Conservation (phyloP, 2,329 filamentous ascomycete genomes). For the Plenodomus biglobosus region DNA sequence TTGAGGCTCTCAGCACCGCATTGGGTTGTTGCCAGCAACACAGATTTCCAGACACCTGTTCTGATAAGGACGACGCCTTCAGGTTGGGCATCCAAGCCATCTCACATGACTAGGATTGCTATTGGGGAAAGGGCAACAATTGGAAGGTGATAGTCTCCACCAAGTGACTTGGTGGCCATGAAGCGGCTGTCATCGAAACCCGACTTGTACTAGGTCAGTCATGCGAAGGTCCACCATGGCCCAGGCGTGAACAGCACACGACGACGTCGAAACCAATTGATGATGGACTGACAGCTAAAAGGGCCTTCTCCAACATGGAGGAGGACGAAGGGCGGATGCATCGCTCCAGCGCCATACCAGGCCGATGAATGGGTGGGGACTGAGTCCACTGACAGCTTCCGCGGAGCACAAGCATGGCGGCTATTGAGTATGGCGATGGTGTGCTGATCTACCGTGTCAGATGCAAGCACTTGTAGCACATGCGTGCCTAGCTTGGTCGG, state of each 20-base stretch:
- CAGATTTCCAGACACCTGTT: background rate
- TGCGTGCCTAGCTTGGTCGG: background rate
- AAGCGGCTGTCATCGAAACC: too few species aligned
- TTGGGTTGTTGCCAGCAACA: background rate
- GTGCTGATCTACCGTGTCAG: background rate
- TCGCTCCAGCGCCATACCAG: too few species aligned
- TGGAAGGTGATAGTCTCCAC: background rate
- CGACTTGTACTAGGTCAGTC: too few species aligned
- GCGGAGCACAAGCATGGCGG: background rate
- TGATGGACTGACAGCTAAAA: background rate
- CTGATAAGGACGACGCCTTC: background rate
- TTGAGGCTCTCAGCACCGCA: background rate
- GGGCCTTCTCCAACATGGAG: background rate
- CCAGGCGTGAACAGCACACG: background rate
- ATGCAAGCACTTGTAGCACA: background rate
- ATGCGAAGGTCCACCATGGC: background rate
- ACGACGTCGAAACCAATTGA: background rate
- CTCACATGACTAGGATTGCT: constrained; percentile 8
- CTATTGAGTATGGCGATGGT: background rate
- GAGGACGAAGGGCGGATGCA: background rate
- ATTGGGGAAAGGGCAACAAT: constrained; percentile 11
- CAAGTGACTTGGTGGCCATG: background rate
- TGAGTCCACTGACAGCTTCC: background rate
- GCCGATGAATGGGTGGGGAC: background rate
- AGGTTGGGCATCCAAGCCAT: constrained; percentile 7